These are phyloP conservation scores for Gossypium sturtianum DNA, from an alignment of 345 rosid genomes.

Conservation along the genomic window DNA sequence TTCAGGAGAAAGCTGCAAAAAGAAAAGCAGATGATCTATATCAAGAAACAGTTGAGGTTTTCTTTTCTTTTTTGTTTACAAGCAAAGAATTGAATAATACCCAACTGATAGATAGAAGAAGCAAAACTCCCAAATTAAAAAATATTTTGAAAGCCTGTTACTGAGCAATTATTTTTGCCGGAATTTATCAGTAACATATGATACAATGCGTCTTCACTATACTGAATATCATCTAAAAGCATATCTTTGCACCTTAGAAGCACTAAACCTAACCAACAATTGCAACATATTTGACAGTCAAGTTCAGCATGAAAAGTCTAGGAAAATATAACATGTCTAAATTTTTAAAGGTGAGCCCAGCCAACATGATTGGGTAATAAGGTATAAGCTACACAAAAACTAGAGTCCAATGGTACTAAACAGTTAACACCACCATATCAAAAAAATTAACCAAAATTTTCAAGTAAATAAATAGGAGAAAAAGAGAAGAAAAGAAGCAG, in stretches of 20 bases:
- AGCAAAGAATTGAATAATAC: not conserved
- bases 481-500: not conserved
- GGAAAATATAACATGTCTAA: not conserved
- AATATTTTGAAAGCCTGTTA: not conserved
- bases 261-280: not conserved
- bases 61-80: not conserved
- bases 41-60: constrained; percentile 10
- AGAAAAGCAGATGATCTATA: constrained; percentile 3
- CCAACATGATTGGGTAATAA: not conserved
- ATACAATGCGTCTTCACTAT: not conserved
- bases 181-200: not conserved
- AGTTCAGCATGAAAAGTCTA: not conserved
- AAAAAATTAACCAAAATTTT: not conserved
- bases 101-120: not conserved
- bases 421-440: not conserved
- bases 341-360: not conserved
- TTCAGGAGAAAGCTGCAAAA: constrained; percentile 52
- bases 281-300: not conserved
- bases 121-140: not conserved
- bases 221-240: not conserved
- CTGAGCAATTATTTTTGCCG: not conserved
- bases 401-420: not conserved
- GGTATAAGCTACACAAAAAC: not conserved
- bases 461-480: not conserved
- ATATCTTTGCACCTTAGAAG: not conserved